A percentile compares a stretch with the other conserved stretches of the same genome.
phyloP scores from a whole-genome alignment of 2,329 filamentous ascomycete species.

The Aureobasidium mangrovei region DNA sequence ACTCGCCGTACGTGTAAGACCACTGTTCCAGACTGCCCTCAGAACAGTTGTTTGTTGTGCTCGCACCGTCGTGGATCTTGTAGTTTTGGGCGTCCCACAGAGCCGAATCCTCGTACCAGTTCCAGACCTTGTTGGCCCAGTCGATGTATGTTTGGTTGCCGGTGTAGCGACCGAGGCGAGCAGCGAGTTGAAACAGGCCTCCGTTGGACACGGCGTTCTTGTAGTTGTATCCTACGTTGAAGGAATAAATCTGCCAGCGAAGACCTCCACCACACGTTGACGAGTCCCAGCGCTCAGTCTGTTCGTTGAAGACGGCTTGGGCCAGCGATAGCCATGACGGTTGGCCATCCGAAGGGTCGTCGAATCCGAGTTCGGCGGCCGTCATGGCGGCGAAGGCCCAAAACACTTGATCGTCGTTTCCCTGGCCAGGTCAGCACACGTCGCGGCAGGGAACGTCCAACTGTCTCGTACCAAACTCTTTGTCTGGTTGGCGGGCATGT shows the following conservation, averaged over 20 bases:
- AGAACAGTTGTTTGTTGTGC: constrained; percentile 43
- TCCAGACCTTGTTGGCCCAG: constrained; percentile 63
- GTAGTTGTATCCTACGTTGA: constrained; percentile 57
- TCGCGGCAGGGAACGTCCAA: not conserved
- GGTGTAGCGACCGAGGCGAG: constrained; percentile 69
- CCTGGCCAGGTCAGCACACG: constrained; percentile 21
- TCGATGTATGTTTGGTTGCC: constrained; percentile 67
- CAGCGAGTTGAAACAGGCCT: constrained; percentile 48
- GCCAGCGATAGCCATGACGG: constrained; percentile 62
- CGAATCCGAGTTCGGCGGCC: constrained; percentile 68
- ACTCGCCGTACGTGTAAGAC: constrained; percentile 33
- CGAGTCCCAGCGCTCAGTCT: constrained; percentile 61
- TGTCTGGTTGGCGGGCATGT: constrained; percentile 43
- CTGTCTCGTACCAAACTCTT: constrained; percentile 23
- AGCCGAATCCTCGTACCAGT: constrained; percentile 42
- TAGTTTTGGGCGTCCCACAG: constrained; percentile 41
- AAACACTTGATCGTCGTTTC: constrained; percentile 51
- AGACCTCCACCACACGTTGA: constrained; percentile 62
- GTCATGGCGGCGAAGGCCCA: constrained; percentile 68
- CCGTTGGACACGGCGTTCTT: constrained; percentile 52
- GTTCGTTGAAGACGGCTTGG: constrained; percentile 73
- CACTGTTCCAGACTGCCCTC: constrained; percentile 41
- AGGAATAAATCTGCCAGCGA: constrained; percentile 76
- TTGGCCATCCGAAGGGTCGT: constrained; percentile 45
- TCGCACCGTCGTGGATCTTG: constrained; percentile 47